Percentiles rank a stretch among this genome's conserved stretches.
phyloP scores from a whole-genome alignment of 78 protist genomes.

The Guillardia theta region DNA sequence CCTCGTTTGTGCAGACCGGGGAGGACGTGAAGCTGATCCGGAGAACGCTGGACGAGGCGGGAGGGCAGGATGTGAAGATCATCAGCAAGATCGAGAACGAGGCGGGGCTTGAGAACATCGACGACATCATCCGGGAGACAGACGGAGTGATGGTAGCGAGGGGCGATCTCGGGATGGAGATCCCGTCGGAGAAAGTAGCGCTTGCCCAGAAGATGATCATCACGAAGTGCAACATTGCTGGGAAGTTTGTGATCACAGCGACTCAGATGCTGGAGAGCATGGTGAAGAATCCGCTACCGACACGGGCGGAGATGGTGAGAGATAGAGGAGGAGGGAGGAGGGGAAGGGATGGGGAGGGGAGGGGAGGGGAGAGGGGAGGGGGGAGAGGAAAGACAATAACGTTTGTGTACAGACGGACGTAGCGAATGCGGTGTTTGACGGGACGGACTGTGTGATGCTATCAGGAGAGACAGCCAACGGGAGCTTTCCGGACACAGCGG shows the following conservation, averaged over 20 bases:
- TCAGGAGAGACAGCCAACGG: slow-evolving; percentile 79
- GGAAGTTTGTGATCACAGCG: slow-evolving; percentile 71
- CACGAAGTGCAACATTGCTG: slow-evolving; percentile 65
- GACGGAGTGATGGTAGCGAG: slow-evolving; percentile 96
- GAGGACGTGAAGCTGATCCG: slow-evolving; percentile 37
- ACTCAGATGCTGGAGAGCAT: slow-evolving; percentile 83
- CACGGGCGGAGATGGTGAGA: slow-evolving; percentile 88
- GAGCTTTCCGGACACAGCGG: slow-evolving; percentile 59
- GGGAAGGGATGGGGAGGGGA: too few species aligned
- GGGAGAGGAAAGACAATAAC: too few species aligned
- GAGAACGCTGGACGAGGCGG: slow-evolving; percentile 12
- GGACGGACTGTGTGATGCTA: slow-evolving; percentile 76
- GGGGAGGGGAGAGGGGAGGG: too few species aligned
- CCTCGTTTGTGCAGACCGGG: slow-evolving; percentile 45
- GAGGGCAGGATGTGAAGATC: slow-evolving; percentile 42
- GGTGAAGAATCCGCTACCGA: slow-evolving; percentile 86
- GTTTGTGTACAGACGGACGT: too few species aligned
- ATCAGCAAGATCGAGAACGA: slow-evolving; percentile 90
- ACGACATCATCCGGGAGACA: slow-evolving; percentile 70
- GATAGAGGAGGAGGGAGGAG: too few species aligned
- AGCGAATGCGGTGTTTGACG: slow-evolving; percentile 73
- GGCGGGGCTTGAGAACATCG: slow-evolving; percentile 80
- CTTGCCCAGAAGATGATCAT: slow-evolving; percentile 86
- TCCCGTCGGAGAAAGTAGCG: slow-evolving; percentile 75
- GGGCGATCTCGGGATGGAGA: slow-evolving; percentile 91